Evolutionary conservation across 768 basidiomycete species (phyloP).

Genomic region (Calocybe gangraenosa): DNA sequence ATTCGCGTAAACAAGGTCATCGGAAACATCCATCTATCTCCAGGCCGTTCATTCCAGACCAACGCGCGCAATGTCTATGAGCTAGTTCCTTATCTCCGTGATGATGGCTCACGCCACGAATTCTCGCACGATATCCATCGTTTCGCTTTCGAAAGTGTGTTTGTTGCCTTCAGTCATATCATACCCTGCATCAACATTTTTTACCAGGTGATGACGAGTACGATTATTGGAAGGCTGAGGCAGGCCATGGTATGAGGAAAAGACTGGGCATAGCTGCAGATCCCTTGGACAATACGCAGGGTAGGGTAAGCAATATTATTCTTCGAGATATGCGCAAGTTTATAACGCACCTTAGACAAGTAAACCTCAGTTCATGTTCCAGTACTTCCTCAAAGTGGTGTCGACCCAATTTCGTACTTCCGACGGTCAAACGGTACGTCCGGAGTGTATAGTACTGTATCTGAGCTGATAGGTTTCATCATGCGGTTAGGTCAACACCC

Average conservation of each 20-base stretch:
- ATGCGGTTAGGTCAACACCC: slow-evolving; percentile 63
- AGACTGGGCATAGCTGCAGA: slow-evolving; percentile 69
- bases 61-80: slow-evolving; percentile 77
- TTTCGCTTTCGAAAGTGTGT: slow-evolving; percentile 65
- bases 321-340: background rate
- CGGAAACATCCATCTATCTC: slow-evolving; percentile 93
- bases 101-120: slow-evolving; percentile 86
- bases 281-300: slow-evolving; percentile 70
- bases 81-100: slow-evolving; percentile 90
- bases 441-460: background rate
- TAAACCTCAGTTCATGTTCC: slow-evolving; percentile 91
- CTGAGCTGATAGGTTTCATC: slow-evolving; percentile 1
- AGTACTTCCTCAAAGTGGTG: slow-evolving; percentile 99
- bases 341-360: slow-evolving; percentile 44
- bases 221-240: slow-evolving; percentile 58
- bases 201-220: slow-evolving; percentile 83
- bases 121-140: slow-evolving; percentile 87
- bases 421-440: slow-evolving; percentile 55
- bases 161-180: background rate
- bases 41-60: slow-evolving; percentile 92
- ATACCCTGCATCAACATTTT: background rate
- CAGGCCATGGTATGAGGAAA: slow-evolving; percentile 60
- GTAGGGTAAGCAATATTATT: slow-evolving; percentile 37
- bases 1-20: slow-evolving; percentile 96
- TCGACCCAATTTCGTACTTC: slow-evolving; percentile 91